Base-by-base conservation (phyloP, 2,329 filamentous ascomycete species). In the Dothideomycetes sp. region DNA sequence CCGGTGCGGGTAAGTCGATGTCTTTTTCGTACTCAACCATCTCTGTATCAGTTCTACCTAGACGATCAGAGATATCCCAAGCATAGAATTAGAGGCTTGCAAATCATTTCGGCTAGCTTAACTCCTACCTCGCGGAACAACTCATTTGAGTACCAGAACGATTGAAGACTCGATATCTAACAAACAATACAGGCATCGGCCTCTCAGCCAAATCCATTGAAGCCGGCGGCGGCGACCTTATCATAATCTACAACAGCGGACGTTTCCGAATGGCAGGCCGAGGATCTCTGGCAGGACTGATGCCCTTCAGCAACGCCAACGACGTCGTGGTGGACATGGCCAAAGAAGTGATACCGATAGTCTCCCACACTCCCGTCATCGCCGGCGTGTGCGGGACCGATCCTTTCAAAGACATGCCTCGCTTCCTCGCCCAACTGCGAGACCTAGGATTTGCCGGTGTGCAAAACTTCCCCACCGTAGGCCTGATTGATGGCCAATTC, bases 391-490 rank as follows among this genome's bases (percentile, higher is more conserved):
- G 80, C 53, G 80, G 72, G 10, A 82, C 78, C 0, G 80, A 84
- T 46, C 81, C 80, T 0, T 82, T 83, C 59, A 69, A 76, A 20
- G 65, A 71, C 43, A 82, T 83, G 55, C 60, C 68, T 2, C 53
- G 58, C 4, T 83, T 84, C 51, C 64, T 84, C 12, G 53, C 57
- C 13, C 69, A 82, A 53, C 62, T 84, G 24, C 70, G 71, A 41
- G 68, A 69, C 1, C 58, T 81, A 12, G 80, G 80, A 0, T 83
- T 84, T 48, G 72, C 73, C 2, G 81, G 81, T 2, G 69, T 84
- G 11, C 80, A 84, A 56, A 84, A 84, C 51, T 84, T 84, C 54
- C 80, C 80, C 1, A 84, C 80, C 0, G 79, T 84, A 2, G 80
- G 80, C 0, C 62, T 84, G 16, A 78, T 84, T 24, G 80, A 84